A percentile compares a stretch with the other conserved stretches of the same genome.
These are phyloP conservation scores for Drosera capensis DNA, from an alignment of 148 eudicot genomes.

Conservation along the genomic window DNA sequence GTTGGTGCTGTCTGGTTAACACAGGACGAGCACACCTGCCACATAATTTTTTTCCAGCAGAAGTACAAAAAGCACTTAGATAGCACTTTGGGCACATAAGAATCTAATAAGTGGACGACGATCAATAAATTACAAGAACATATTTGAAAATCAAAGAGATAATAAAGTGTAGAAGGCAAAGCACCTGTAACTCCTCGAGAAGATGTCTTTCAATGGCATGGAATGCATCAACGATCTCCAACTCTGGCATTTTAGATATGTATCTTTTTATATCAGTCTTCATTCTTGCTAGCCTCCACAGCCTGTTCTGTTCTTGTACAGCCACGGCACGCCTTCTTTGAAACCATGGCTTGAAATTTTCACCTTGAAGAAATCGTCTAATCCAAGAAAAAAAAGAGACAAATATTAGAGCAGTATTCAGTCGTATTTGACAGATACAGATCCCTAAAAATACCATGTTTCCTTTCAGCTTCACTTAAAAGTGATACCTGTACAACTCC, in stretches of 20 bases:
- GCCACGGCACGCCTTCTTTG: slow-evolving; percentile 69
- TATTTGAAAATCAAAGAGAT: not conserved
- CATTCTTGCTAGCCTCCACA: slow-evolving; percentile 85
- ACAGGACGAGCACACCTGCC: too few relatives aligned
- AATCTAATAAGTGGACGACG: not conserved
- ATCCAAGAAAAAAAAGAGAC: slow-evolving; percentile 2
- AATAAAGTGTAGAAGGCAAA: slow-evolving; percentile 1
- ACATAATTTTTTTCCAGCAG: too few relatives aligned
- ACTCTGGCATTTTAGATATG: slow-evolving; percentile 56
- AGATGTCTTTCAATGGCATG: slow-evolving; percentile 83
- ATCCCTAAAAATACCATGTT: not conserved
- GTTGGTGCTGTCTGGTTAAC: too few relatives aligned
- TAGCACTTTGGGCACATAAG: too few relatives aligned
- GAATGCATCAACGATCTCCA: slow-evolving; percentile 78
- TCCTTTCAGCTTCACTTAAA: not conserved
- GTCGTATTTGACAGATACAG: not conserved
- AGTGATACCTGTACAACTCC: slow-evolving; percentile 65
- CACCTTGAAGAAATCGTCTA: slow-evolving; percentile 80
- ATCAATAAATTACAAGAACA: not conserved
- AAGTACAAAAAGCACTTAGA: too few relatives aligned
- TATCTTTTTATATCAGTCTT: slow-evolving; percentile 54
- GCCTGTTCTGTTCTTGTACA: slow-evolving; percentile 68
- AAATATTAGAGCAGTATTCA: not conserved
- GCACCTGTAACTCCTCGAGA: slow-evolving; percentile 66
- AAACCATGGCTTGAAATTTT: slow-evolving; percentile 87